Evolutionary conservation across 106 monocot genomes (phyloP).

Genomic region (Dendrobium catenatum): DNA sequence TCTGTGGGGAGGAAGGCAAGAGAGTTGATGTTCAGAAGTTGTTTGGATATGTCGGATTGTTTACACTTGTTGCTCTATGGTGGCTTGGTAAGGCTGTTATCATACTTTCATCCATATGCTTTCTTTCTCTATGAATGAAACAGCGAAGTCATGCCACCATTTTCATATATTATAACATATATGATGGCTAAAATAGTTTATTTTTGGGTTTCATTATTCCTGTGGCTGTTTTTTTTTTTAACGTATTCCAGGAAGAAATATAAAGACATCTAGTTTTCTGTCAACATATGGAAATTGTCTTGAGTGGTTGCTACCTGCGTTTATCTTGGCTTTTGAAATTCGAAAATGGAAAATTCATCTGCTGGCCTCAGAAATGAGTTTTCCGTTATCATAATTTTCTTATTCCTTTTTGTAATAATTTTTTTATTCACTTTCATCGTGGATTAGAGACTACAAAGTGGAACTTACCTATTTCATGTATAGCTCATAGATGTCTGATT

Average conservation of each 20-base stretch:
- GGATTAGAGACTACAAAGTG: background rate
- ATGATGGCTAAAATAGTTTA: background rate
- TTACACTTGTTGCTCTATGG: constrained; percentile 85
- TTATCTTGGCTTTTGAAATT: background rate
- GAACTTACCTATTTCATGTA: background rate
- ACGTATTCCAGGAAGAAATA: background rate
- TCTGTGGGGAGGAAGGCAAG: constrained; percentile 90
- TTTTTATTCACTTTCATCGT: background rate
- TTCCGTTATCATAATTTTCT: no score
- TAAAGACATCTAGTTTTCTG: background rate
- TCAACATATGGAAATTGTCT: background rate
- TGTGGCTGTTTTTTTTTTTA: background rate
- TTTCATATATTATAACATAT: background rate
- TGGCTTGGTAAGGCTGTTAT: constrained; percentile 71
- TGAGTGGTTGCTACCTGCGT: background rate
- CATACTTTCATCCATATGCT: background rate
- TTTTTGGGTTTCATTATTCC: background rate
- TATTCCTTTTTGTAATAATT: background rate
- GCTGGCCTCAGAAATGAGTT: no score
- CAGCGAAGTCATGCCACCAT: background rate
- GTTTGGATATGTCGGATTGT: constrained; percentile 95
- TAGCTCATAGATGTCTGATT: background rate
- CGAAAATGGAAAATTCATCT: background rate
- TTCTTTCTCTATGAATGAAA: background rate
- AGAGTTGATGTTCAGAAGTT: constrained; percentile 90